Evolutionary conservation across 352 stramenopile genomes (phyloP).

Genomic region (Globisporangium cystogenes): DNA sequence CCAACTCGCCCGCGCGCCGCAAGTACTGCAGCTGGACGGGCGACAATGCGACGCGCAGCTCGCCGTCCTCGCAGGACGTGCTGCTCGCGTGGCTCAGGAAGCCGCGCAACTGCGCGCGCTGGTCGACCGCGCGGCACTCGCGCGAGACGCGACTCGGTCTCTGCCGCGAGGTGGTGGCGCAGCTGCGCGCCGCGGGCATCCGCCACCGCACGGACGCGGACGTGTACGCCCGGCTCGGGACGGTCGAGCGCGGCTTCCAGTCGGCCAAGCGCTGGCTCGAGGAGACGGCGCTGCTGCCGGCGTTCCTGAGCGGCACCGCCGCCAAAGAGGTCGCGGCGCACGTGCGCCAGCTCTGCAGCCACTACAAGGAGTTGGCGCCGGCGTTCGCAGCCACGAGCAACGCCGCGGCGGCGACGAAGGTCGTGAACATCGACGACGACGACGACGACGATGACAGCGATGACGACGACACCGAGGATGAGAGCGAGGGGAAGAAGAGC

Average conservation of each 20-base stretch:
- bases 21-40: conserved; percentile 6
- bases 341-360: conserved; percentile 10
- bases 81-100: conserved; percentile 25
- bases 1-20: background rate
- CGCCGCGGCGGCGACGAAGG: conserved; percentile 2
- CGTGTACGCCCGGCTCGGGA: conserved; percentile 8
- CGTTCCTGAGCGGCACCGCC: conserved; percentile 7
- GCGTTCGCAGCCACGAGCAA: conserved; percentile 11
- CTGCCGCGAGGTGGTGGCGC: conserved; percentile 11
- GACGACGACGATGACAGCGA: background rate
- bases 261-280: conserved; percentile 19
- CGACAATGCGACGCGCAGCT: conserved; percentile 6
- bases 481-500: background rate
- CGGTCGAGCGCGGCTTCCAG: conserved; percentile 14
- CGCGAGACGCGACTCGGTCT: conserved; percentile 1
- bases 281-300: conserved; percentile 13
- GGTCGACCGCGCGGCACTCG: conserved; percentile 4
- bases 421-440: conserved; percentile 13
- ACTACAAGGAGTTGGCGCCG: conserved; percentile 13
- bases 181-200: conserved; percentile 10
- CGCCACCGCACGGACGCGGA: conserved; percentile 11
- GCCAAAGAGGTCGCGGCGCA: conserved; percentile 10
- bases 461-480: background rate
- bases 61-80: conserved; percentile 20
- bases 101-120: conserved; percentile 24